A percentile compares a stretch with the other conserved stretches of the same genome.
Conservation (phyloP, 805 yeast genomes). For the Candida quercuum region DNA sequence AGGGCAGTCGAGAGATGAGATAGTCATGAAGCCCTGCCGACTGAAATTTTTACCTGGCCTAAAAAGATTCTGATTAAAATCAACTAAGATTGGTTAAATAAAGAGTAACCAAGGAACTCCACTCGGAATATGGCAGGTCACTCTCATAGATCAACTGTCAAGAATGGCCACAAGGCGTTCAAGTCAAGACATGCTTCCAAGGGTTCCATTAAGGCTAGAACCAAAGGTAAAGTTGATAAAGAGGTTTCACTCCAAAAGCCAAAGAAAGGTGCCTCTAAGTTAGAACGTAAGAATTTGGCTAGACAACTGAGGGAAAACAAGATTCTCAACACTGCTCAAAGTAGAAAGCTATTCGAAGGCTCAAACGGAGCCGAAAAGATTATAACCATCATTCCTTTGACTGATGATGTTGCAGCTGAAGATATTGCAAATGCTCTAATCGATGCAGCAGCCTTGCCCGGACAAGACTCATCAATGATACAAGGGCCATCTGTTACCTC, state of each 20-base stretch:
- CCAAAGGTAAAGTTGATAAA: constrained; percentile 86
- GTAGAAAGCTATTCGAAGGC: constrained; percentile 75
- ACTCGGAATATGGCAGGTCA: constrained; percentile 78
- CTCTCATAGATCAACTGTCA: constrained; percentile 79
- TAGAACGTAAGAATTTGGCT: constrained; percentile 72
- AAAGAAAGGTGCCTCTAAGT: constrained; percentile 32
- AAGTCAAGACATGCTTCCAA: constrained; percentile 90
- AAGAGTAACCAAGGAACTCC: no score
- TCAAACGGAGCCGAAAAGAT: constrained; percentile 76
- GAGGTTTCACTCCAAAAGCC: constrained; percentile 31
- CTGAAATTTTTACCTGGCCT: not conserved
- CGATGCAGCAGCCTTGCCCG: constrained; percentile 30
- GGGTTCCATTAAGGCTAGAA: constrained; percentile 72
- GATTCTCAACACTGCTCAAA: constrained; percentile 50
- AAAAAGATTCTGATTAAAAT: not conserved
- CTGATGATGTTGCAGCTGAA: constrained; percentile 57
- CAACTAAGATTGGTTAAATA: no score
- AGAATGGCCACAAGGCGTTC: constrained; percentile 83
- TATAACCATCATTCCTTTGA: constrained; percentile 74
- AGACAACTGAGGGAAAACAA: constrained; percentile 75
- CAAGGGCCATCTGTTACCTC: constrained; percentile 46
- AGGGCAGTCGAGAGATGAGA: constrained; percentile 10
- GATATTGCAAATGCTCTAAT: constrained; percentile 51
- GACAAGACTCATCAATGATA: constrained; percentile 27
- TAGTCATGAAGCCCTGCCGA: constrained; percentile 10